Evolutionary conservation across 2,329 filamentous ascomycete species (phyloP).

Genomic region (Camillea tinctor): DNA sequence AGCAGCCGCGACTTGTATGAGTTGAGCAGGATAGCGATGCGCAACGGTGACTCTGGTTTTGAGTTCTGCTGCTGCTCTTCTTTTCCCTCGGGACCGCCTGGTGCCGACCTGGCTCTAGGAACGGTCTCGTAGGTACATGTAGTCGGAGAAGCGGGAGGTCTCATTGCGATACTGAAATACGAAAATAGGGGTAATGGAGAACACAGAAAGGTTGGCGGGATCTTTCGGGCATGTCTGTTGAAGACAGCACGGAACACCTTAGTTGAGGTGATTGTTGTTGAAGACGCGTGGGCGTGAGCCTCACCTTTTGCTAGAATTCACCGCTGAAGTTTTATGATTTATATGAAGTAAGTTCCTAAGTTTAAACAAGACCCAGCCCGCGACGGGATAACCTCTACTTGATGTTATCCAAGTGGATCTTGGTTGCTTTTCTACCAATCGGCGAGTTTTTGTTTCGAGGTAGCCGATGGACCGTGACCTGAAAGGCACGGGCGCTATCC

Average conservation of each 20-base stretch:
- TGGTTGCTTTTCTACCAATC: neutral
- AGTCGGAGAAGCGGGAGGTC: constrained; percentile 6
- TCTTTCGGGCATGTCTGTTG: constrained; percentile 24
- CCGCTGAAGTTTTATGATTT: neutral
- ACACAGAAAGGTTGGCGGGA: constrained; percentile 1
- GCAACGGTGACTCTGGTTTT: constrained; percentile 16
- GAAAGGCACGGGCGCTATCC: neutral
- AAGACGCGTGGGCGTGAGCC: constrained; percentile 16
- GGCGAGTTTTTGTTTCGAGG: neutral
- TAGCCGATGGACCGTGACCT: neutral
- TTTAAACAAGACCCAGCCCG: neutral
- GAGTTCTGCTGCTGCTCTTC: neutral
- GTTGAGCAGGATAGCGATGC: constrained; percentile 39
- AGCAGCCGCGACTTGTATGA: constrained; percentile 38
- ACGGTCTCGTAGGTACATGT: constrained; percentile 1
- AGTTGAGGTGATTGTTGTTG: constrained; percentile 14
- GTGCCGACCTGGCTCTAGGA: neutral
- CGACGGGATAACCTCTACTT: neutral
- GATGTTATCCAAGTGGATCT: neutral
- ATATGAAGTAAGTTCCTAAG: neutral
- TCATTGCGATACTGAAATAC: constrained; percentile 3
- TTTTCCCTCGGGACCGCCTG: constrained; percentile 1
- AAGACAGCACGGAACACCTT: constrained; percentile 11
- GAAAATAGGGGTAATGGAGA: constrained; percentile 2
- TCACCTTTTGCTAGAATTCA: constrained; percentile 15